Base-by-base conservation (phyloP, 306 rosid genomes). In the Sesbania bispinosa region DNA sequence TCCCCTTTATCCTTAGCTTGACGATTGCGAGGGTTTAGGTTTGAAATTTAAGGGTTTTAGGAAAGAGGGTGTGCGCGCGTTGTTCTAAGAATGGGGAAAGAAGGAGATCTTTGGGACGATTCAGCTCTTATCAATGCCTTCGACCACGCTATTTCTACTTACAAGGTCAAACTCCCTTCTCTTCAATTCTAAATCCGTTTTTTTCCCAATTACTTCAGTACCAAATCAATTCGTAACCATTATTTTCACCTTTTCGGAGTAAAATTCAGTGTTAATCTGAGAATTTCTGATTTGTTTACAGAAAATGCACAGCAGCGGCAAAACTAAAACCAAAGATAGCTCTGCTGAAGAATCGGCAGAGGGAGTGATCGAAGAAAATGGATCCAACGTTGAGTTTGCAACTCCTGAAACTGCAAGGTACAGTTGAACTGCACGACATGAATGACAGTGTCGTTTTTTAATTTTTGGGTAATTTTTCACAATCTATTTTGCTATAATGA, bases 71-170 rank as follows among this genome's bases (percentile, higher is more conserved):
- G 59, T 9, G 29, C 10, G 15, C 1, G 36, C 3, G 19, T 20
- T 20, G 21, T 19, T 4, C 21, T 15, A 32, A 26, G 8, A 36
- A 90, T 88, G 98, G 94, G 80, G 57, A 83, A 76, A 52, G 80
- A 87, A 26, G 85, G 86, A 52, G 87, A 85, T 39, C 73, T 88
- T 57, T 93, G 96, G 96, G 97, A 93, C 71, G 96, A 93, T 83
- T 88, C 94, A 3, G 88, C 92, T 86, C 87, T 90, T 30, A 73
- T 90, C 80, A 66, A 50, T 73, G 97, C 94, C 72, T 88, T 90
- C 79, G 88, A 93, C n/a, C 66, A 76, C 43, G 90, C 98, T 55
- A 67, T 90, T 71, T 81, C 87, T 66, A 81, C 73, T 15, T 93
- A 85, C 85, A 93, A 90, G 96, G 96, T 88, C n/a, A n/a, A n/a